Evolutionary conservation across 202 grass and related monocot genomes (phyloP).

Genomic region (Carex sylvatica): DNA sequence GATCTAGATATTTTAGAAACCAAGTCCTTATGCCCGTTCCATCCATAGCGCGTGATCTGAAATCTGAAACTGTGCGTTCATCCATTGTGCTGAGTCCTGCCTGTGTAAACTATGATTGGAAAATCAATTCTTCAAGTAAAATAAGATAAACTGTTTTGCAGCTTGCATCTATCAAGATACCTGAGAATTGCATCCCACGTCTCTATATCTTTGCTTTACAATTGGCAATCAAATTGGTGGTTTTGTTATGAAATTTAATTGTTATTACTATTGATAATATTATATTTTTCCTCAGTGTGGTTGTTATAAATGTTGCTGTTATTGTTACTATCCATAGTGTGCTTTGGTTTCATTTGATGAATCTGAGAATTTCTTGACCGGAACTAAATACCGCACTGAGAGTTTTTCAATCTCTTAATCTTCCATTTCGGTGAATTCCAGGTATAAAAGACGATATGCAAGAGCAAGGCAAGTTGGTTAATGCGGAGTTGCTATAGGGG

Average conservation of each 20-base stretch:
- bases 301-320: background rate
- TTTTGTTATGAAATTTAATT: background rate
- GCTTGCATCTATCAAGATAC: too few relatives aligned
- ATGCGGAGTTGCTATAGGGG: background rate
- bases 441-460: background rate
- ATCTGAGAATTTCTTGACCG: background rate
- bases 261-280: background rate
- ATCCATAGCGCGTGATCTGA: background rate
- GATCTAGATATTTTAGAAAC: background rate
- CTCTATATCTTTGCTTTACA: too few relatives aligned
- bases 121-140: background rate
- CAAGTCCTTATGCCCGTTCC: background rate
- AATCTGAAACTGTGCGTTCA: background rate
- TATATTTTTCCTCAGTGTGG: background rate
- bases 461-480: background rate
- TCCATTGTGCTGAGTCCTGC: background rate
- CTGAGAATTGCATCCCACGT: too few relatives aligned
- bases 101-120: background rate
- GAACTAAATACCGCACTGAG: background rate
- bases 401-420: background rate
- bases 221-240: background rate
- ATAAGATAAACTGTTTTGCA: background rate
- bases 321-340: background rate
- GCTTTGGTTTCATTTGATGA: background rate
- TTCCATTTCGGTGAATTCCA: background rate